Conservation (phyloP, 805 yeast species). For the Candida ortonii region DNA sequence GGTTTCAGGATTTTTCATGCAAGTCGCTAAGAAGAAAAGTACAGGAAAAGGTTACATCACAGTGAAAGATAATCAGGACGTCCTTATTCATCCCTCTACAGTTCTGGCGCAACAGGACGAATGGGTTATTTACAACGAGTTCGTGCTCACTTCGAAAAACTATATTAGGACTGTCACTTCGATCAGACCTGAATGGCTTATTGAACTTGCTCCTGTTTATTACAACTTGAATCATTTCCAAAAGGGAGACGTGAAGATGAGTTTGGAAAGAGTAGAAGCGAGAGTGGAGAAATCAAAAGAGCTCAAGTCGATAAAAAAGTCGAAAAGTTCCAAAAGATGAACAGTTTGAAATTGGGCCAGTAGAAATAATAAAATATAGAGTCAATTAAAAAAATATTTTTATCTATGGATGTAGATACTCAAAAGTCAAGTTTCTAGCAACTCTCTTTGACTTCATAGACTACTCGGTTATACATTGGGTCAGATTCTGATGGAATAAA, state of each 20-base stretch:
- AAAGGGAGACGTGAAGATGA: conserved; percentile 69
- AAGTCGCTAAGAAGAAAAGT: conserved; percentile 89
- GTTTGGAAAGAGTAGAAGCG: conserved; percentile 58
- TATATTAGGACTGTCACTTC: conserved; percentile 92
- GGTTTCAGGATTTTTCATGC: conserved; percentile 96
- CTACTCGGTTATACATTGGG: too few relatives aligned
- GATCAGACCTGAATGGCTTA: conserved; percentile 88
- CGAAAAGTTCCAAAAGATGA: too few relatives aligned
- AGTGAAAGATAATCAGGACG: conserved; percentile 94
- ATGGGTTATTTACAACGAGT: conserved; percentile 93
- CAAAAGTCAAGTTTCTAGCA: too few relatives aligned
- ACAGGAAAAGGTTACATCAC: conserved; percentile 83
- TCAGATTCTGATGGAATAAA: conserved; percentile 6
- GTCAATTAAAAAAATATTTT: too few relatives aligned
- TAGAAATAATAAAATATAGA: too few relatives aligned
- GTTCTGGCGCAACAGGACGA: conserved; percentile 85
- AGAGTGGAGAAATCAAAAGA: conserved; percentile 44
- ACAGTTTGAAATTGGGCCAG: too few relatives aligned
- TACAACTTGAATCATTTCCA: conserved; percentile 60
- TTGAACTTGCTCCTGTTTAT: conserved; percentile 74
- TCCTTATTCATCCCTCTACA: conserved; percentile 88
- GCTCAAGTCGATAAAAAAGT: conserved; percentile 9
- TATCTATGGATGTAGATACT: too few relatives aligned
- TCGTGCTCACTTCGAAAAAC: conserved; percentile 89
- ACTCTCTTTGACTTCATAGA: too few relatives aligned